Evolutionary conservation across 1,139 yeast species (phyloP), one percentile per base, ranked within the genome.

Genomic region (Lodderomyces parapsilosis): DNA sequence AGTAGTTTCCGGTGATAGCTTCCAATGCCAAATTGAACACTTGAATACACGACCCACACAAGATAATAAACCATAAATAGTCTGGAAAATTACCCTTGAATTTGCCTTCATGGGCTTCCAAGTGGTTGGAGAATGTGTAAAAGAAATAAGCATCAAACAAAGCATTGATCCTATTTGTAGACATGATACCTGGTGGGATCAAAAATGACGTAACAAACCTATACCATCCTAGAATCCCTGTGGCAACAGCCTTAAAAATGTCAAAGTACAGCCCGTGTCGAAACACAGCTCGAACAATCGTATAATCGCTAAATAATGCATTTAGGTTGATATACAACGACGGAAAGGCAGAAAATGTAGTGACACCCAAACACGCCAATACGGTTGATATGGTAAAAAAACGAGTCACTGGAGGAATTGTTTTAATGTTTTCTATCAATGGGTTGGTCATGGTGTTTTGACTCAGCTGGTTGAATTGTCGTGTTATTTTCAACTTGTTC

Each of bases 81-180:
- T 81, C 86, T 1, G 83, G 79, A 42, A 76, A 65, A 47, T 72
- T 74, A 19, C 76, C 66, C 37, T 60, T 66, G 58, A 81, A 81
- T 53, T 80, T 80, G 13, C 77, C 77, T 40, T 67, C 69, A 14
- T 45, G 42, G 28, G 59, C 58, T 55, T 81, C 87, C 42, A 81
- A 62, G 27, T 80, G 79, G 48, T 73, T 73, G 43, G 83, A 77
- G 59, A 78, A 80, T 5, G 75, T 71, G 58, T 81, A 81, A 45
- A 80, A 67, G 63, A 78, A 74, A 55, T 80, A 81, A 11, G 78
- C 70, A 46, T 78, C 83, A 61, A 79, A 61, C 39, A 80, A 57
- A 0, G 69, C 80, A 47, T 63, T 68, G 58, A 76, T 65, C 34
- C 75, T 72, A 43, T 67, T 70, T 6, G 63, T 63, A 18, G 59